Base-by-base conservation (phyloP, 2,329 filamentous ascomycete species). In the Verticillium nonalfalfae region DNA sequence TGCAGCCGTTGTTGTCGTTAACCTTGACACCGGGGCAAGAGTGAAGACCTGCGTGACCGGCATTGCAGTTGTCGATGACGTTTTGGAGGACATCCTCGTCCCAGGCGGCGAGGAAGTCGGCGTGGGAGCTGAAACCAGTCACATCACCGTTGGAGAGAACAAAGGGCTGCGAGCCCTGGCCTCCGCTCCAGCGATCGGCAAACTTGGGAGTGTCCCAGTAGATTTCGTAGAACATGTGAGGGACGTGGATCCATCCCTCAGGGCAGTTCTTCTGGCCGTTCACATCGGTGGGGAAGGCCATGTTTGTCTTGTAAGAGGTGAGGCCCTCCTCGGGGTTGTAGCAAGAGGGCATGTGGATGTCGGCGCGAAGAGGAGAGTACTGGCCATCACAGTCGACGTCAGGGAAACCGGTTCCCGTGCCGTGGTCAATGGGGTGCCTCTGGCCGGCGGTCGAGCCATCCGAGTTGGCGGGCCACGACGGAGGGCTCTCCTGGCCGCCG, bases 91-190 rank as follows among this genome's bases (percentile, higher is more conserved):
- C 79, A 34, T 77, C 72, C 64, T 83, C 79, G 66, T 92, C 85
- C 90, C 90, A 93, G 15, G 84, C 89, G 64, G 89, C 85, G 66
- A 90, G 74, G 76, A 93, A 92, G 73, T 93, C 89, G 57, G 81
- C 88, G 74, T 92, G 89, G 63, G 82, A 82, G 67, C 85, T 85
- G 76, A 84, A 91, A 61, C 89, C 90, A 11, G 89, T 90, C 21
- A 80, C 77, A 61, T 93, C 89, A 55, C 89, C 89, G 69, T 86
- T 87, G 65, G 88, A 78, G 54, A 90, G 83, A 60, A 91, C 85
- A 68, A 91, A 91, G 11, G 86, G 87, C 75, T 85, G 83, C 31
- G 70, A 71, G 67, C 82, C 84, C 63, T 80, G 77, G 66, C 81
- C 77, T 56, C 78, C 75, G n/a, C 78, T 77, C 83, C 84, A 86